Percentiles rank a stretch among this genome's conserved stretches.
These are phyloP conservation scores for Lanzia echinophila DNA, from an alignment of 2,329 filamentous ascomycete species.

Conservation along the genomic window DNA sequence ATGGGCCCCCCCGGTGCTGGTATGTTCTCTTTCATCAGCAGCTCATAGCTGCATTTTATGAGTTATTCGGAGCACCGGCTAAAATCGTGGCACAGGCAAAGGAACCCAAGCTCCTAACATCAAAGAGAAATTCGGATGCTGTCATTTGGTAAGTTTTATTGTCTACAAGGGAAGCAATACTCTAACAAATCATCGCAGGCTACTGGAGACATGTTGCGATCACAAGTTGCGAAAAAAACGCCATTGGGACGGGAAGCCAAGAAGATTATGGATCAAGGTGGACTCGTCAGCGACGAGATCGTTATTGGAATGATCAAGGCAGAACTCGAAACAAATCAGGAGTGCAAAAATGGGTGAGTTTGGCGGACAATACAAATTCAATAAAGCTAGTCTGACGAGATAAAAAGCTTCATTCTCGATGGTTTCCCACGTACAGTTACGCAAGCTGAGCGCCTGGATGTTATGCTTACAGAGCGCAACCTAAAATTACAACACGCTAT, in stretches of 20 bases:
- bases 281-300: slow-evolving; percentile 96
- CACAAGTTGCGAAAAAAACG: slow-evolving; percentile 97
- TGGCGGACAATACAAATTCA: slow-evolving; percentile 4
- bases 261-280: slow-evolving; percentile 99
- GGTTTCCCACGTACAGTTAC: slow-evolving; percentile 96
- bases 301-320: slow-evolving; percentile 99
- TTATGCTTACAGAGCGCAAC: slow-evolving; percentile 73
- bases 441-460: slow-evolving; percentile 89
- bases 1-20: slow-evolving; percentile 97
- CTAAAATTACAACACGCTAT: slow-evolving; percentile 91
- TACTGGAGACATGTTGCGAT: slow-evolving; percentile 97
- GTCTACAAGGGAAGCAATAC: neutral
- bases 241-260: slow-evolving; percentile 90
- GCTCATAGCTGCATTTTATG: neutral
- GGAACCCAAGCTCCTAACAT: slow-evolving; percentile 97
- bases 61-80: slow-evolving; percentile 13
- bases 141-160: slow-evolving; percentile 72
- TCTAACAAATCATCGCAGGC: slow-evolving; percentile 50
- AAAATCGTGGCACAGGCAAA: slow-evolving; percentile 62
- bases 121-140: slow-evolving; percentile 96
- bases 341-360: slow-evolving; percentile 91
- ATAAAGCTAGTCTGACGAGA: slow-evolving; percentile 10
- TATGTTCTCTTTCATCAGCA: slow-evolving; percentile 42
- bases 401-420: slow-evolving; percentile 86
- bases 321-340: slow-evolving; percentile 86